These are phyloP conservation scores for Abortiporus biennis DNA, from an alignment of 1,284 basidiomycete species.

Conservation along the genomic window DNA sequence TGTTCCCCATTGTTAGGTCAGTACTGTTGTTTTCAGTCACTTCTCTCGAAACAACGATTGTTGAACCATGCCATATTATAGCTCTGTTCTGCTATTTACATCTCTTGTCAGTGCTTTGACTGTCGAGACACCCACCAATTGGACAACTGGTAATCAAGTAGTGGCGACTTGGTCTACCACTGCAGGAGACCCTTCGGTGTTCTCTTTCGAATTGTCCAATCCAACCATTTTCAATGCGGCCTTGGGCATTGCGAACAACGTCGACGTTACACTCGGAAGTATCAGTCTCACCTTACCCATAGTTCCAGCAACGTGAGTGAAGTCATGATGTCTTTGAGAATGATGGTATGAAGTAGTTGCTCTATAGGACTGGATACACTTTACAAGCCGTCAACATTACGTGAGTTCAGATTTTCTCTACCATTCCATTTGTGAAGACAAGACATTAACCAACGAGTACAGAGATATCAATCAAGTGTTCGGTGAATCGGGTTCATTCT, in stretches of 20 bases:
- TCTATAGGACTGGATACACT: constrained; percentile 42
- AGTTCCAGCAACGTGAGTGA: constrained; percentile 44
- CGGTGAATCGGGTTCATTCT: constrained; percentile 36
- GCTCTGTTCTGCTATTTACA: too few relatives aligned
- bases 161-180: constrained; percentile 43
- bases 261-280: constrained; percentile 31
- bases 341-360: background rate
- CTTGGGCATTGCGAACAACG: constrained; percentile 55
- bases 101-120: constrained; percentile 46
- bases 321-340: background rate
- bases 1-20: constrained; percentile 6
- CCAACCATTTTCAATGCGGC: constrained; percentile 41
- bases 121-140: constrained; percentile 31
- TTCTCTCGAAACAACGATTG: too few relatives aligned
- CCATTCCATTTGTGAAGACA: background rate
- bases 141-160: constrained; percentile 25
- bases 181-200: constrained; percentile 33
- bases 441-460: too few relatives aligned
- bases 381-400: constrained; percentile 41
- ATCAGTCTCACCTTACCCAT: constrained; percentile 40
- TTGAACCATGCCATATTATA: too few relatives aligned
- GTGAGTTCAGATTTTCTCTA: constrained; percentile 27
- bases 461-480: constrained; percentile 46
- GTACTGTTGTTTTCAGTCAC: too few relatives aligned
- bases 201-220: constrained; percentile 41